Conservation (phyloP, 2,329 filamentous ascomycete genomes). For the Macroventuria anomochaeta region DNA sequence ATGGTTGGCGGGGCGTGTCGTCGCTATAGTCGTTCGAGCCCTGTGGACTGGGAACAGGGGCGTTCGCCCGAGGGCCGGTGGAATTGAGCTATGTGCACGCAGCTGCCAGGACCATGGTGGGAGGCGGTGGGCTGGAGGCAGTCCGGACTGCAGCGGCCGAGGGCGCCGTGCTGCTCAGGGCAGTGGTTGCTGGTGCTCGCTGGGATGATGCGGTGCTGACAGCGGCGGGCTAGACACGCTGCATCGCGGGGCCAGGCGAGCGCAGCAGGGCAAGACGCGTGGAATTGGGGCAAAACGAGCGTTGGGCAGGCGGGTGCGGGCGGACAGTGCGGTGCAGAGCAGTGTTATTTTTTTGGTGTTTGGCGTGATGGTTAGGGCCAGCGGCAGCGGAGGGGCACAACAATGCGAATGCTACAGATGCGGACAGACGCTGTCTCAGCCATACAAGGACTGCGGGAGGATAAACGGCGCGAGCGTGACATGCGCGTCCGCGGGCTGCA, state of each 20-base stretch:
- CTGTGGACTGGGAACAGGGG: constrained; percentile 18
- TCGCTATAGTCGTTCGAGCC: background rate
- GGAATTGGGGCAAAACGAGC: constrained; percentile 17
- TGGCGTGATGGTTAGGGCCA: constrained; percentile 6
- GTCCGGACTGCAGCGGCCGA: constrained; percentile 8
- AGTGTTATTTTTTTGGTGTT: constrained; percentile 7
- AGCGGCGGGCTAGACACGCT: constrained; percentile 9
- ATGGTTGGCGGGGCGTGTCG: constrained; percentile 23
- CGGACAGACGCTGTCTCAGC: constrained; percentile 5
- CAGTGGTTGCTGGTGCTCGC: constrained; percentile 2
- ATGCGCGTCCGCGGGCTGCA: constrained; percentile 8
- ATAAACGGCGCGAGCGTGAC: constrained; percentile 19
- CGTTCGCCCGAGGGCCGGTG: constrained; percentile 40
- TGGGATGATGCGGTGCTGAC: constrained; percentile 16
- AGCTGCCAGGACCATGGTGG: constrained; percentile 45
- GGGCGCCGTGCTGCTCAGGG: constrained; percentile 12
- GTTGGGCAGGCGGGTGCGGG: background rate
- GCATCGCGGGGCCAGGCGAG: constrained; percentile 32
- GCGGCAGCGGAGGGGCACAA: constrained; percentile 17
- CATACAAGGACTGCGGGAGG: constrained; percentile 5
- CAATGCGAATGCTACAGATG: constrained; percentile 6
- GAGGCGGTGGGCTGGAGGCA: constrained; percentile 3
- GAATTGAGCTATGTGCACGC: constrained; percentile 38
- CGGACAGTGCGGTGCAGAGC: background rate
- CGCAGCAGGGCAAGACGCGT: constrained; percentile 30